Evolutionary conservation across 2,329 filamentous ascomycete genomes (phyloP).

Genomic region (Sclerotinia glacialis): DNA sequence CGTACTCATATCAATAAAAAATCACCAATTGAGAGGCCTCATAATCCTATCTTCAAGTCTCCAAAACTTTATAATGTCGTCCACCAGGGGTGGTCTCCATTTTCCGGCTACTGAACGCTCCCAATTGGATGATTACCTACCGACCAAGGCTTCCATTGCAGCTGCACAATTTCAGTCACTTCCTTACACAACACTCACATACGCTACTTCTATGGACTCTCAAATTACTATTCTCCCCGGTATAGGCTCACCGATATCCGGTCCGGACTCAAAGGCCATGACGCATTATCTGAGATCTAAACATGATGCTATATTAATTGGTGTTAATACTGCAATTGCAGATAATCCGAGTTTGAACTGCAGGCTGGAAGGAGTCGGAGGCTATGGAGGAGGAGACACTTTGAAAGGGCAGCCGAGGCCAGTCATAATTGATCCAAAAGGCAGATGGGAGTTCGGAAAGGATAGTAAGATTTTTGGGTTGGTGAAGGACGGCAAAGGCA

Average conservation of each 20-base stretch:
- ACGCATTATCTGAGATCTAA: slow-evolving; percentile 83
- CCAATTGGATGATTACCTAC: slow-evolving; percentile 13
- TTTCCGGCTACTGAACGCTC: slow-evolving; percentile 12
- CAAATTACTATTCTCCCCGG: slow-evolving; percentile 53
- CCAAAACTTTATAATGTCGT: background rate
- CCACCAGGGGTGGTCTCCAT: slow-evolving; percentile 5
- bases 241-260: slow-evolving; percentile 78
- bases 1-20: background rate
- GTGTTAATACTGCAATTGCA: slow-evolving; percentile 77
- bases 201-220: slow-evolving; percentile 85
- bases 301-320: slow-evolving; percentile 82
- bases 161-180: background rate
- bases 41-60: too few relatives aligned
- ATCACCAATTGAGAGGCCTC: background rate
- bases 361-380: slow-evolving; percentile 55
- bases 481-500: slow-evolving; percentile 62
- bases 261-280: slow-evolving; percentile 82
- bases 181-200: slow-evolving; percentile 74
- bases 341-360: slow-evolving; percentile 87
- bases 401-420: slow-evolving; percentile 22
- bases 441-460: slow-evolving; percentile 10
- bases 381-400: slow-evolving; percentile 44
- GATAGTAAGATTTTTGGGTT: slow-evolving; percentile 62
- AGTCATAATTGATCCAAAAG: slow-evolving; percentile 41
- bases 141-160: background rate